Conservation (phyloP, 2,329 filamentous ascomycete genomes). For the Apiospora saccharicola region DNA sequence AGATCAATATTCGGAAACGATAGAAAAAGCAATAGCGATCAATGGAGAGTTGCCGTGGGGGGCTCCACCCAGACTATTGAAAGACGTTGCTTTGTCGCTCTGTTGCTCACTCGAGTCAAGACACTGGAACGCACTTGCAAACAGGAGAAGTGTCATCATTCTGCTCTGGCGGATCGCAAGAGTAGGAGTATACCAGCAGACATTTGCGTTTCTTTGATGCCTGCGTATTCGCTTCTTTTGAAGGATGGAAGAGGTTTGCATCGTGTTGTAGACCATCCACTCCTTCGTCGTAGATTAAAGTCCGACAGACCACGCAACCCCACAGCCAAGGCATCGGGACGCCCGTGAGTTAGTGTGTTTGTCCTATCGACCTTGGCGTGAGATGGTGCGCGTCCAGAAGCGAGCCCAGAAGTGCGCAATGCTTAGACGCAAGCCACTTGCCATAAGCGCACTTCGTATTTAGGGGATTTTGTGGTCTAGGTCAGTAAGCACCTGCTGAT, state of each 20-base stretch:
- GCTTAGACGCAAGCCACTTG: not conserved
- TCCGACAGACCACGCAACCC: not conserved
- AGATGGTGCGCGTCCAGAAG: not conserved
- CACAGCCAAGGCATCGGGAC: slow-evolving; percentile 14
- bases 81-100: not conserved
- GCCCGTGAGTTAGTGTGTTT: slow-evolving; percentile 4
- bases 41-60: too few species aligned
- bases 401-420: not conserved
- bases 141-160: not conserved
- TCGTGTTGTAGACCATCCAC: not conserved
- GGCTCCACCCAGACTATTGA: too few species aligned
- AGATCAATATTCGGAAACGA: slow-evolving; percentile 1
- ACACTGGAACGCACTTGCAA: not conserved
- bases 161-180: not conserved
- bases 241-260: not conserved
- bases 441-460: not conserved
- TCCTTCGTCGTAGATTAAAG: not conserved
- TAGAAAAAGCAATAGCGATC: not conserved
- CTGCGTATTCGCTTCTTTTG: slow-evolving; percentile 5
- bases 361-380: not conserved
- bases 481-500: not conserved
- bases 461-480: not conserved
- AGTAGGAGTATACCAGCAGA: not conserved
- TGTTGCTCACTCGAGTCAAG: slow-evolving; percentile 3
- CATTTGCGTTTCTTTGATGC: not conserved